Base-by-base conservation (phyloP, 2,329 filamentous ascomycete species). In the Aspergillus floridensis region DNA sequence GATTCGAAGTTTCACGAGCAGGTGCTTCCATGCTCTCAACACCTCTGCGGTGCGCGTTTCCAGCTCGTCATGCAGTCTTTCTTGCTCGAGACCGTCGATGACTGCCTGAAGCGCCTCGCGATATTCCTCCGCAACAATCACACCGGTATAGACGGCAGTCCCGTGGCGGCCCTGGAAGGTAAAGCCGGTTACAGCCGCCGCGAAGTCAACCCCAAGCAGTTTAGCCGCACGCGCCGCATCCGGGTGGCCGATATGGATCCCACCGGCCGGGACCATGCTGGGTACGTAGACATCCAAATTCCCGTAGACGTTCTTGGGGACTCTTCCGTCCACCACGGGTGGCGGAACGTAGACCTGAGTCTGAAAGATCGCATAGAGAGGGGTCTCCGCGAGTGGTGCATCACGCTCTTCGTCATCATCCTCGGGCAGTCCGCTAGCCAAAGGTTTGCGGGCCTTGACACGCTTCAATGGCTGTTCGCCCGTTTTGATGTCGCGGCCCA, bases 121-220 rank as follows among this genome's bases (percentile, higher is more conserved):
- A 61, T 87, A 86, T 71, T 93, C 89, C 16, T 76, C 72, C 0
- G 92, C 88, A 1, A 96, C 86, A 0, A 99, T 86, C 1, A 89
- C 84, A 2, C 95, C 95, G 41, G 86, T 84, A 2, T 95, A 77
- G 2, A 97, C 83, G 1, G 95, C 92, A 2, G 92, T 97, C 16
- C 93, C 93, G 58, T 91, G 88, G 2, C 91, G 86, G 0, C 92
- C 92, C 70, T 86, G 88, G 77, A 98, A 99, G 41, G 88, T 83
- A 69, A 98, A 99, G 0, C 93, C 93, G 0, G 89, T 95, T 5
- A 99, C 86, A 0, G 95, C 95, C 32, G 93, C 91, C 2, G 91
- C 91, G 72, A 90, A 96, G 75, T 98, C 92, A 19, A 98, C 82
- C 0, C 88, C 88, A 1, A 97, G 75, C 1, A 93, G 77, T 58